Base-by-base conservation (phyloP, 2,329 filamentous ascomycete genomes). In the Diaporthe ilicicola region DNA sequence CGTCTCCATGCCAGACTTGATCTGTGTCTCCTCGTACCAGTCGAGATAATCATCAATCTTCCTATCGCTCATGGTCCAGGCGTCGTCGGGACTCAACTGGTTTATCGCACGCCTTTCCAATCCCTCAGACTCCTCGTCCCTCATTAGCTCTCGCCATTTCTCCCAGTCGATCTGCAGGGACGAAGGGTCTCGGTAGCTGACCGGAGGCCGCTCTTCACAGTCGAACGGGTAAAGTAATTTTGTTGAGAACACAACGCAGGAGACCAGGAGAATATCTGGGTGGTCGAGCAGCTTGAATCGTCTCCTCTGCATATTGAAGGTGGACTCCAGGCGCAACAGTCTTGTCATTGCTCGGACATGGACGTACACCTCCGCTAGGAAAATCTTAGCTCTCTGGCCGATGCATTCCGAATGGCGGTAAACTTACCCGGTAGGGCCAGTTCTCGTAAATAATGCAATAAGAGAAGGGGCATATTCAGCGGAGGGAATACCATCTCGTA, bases 141-240 rank as follows among this genome's bases (percentile, higher is more conserved):
- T 77, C 76, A 89, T 88, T 24, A 84, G 81, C 3, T 83, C 79
- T 55, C 83, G 82, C 95, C 95, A 98, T 37, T 80, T 81, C 0
- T 80, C 73, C 95, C 95, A 98, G 77, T 95, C 84, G 69, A 98
- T 84, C 24, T 81, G 80, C n/a, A 90, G 81, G 4, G 84, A 84
- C 17, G 89, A 84, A 1, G 90, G 87, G 70, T 93, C 91, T 12
- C 83, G 81, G 17, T 82, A 74, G 22, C 83, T 84, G 44, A 77
- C 80, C 9, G 86, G 87, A 74, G 84, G 83, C 51, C 91, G 84
- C 66, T 84, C 79, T 15, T 86, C 76, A 27, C 84, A 82, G 76
- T 94, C 90, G 54, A 97, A 89, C 0, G 95, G 94, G 76, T 94
- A 94, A 24, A 92, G 84, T 2, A 97, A 80, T 76, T 98, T 98